Base-by-base conservation (phyloP, 768 basidiomycete species). In the Clitopilus passeckerianus region DNA sequence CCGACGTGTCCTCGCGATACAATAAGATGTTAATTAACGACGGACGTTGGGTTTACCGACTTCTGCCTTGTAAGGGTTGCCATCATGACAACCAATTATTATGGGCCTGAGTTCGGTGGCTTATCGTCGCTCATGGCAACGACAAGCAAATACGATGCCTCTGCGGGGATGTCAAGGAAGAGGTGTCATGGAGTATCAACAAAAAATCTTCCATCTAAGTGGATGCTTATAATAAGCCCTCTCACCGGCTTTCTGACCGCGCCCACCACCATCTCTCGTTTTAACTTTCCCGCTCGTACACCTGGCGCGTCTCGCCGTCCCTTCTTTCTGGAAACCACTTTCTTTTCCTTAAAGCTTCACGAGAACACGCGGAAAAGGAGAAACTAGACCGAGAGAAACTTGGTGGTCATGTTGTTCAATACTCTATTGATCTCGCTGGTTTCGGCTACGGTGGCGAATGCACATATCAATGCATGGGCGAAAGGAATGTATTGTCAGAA, bases 401-500 rank as follows among this genome's bases (percentile, higher is more conserved):
- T 15, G 37, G 9, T 10, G 18, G 22, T 16, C 12, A 50, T 50
- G 46, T 50, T 50, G 46, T 23, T 50, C n/a, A 50, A 23, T n/a
- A 22, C 6, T 50, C 5, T 50, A 10, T 18, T 50, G 10, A 10
- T 50, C 15, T 55, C 27, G 14, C 30, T 55, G 54, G 54, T 37
- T 55, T 55, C 30, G 27, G 30, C 54, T 16, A 18, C 54, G 33
- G 10, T 68, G 15, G 72, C 67, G 30, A 64, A 67, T 22, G 79
- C 77, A 30, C 80, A 82, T 68, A 60, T 82, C 56, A 76, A 75
- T 34, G 71, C 77, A 8, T 81, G 68, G 64, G 65, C 72, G 59
- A 68, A 73, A 62, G 74, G 73, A 43, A 82, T 81, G 80, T 82
- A 75, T 63, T 79, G 78, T 59, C 56, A 75, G 4, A 75, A 80